These are phyloP conservation scores for Mycogone perniciosa DNA, from an alignment of 2,329 filamentous ascomycete species.

Conservation along the genomic window DNA sequence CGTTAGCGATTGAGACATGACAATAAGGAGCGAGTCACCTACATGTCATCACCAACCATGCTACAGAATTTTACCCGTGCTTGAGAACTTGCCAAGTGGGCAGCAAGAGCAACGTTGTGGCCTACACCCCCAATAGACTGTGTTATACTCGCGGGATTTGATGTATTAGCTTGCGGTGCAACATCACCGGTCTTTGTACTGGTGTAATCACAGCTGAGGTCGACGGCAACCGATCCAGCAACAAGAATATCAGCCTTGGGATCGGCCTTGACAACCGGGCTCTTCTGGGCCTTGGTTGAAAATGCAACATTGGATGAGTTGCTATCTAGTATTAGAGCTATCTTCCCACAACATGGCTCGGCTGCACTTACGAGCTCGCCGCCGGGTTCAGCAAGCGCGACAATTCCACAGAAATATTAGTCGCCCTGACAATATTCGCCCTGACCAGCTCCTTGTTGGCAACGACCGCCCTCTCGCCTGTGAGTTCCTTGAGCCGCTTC, in stretches of 20 bases:
- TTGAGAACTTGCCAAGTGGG: conserved; percentile 58
- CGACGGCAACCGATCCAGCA: conserved; percentile 83
- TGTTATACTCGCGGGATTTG: conserved; percentile 74
- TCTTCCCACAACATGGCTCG: conserved; percentile 16
- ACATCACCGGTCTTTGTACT: conserved; percentile 20
- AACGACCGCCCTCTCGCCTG: conserved; percentile 59
- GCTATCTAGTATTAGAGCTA: conserved; percentile 33
- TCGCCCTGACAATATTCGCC: conserved; percentile 48
- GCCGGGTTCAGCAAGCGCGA: conserved; percentile 34
- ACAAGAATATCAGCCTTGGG: conserved; percentile 64
- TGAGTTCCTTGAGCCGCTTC: conserved; percentile 71
- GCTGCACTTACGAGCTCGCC: conserved; percentile 32
- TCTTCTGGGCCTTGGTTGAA: conserved; percentile 9
- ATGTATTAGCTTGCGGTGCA: conserved; percentile 61
- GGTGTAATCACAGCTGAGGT: conserved; percentile 74
- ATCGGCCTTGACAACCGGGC: conserved; percentile 12
- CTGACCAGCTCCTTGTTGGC: conserved; percentile 64
- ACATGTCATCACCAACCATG: conserved; percentile 72
- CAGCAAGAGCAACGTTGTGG: conserved; percentile 82
- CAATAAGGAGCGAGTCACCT: conserved; percentile 23
- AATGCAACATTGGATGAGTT: conserved; percentile 19
- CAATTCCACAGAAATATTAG: conserved; percentile 49
- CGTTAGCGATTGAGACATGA: conserved; percentile 2
- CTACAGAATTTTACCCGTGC: conserved; percentile 68
- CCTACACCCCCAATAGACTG: conserved; percentile 88